A percentile compares a stretch with the other conserved stretches of the same genome.
Conservation (phyloP, 1,284 basidiomycete genomes). For the Cystobasidiaceae sp. region DNA sequence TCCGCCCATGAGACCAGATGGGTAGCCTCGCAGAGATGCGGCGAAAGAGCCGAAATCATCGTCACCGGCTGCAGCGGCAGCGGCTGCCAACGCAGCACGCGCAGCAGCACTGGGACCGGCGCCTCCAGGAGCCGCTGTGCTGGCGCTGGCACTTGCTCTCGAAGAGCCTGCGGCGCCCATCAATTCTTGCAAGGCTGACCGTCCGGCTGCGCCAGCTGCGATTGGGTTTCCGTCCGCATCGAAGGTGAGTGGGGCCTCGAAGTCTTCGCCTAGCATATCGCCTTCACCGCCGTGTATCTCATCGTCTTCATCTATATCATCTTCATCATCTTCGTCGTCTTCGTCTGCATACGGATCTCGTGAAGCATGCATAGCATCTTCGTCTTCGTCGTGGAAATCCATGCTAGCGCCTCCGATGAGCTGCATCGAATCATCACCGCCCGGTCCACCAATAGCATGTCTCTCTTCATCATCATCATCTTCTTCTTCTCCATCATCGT, state of each 20-base stretch:
- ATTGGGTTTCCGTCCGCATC: constrained; percentile 33
- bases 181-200: too few relatives aligned
- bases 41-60: constrained; percentile 29
- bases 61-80: constrained; percentile 29
- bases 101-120: too few relatives aligned
- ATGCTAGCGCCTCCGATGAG: constrained; percentile 2
- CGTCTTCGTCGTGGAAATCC: constrained; percentile 15
- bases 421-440: constrained; percentile 41
- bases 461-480: constrained; percentile 54
- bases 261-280: constrained; percentile 35
- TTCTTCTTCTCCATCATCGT: background rate
- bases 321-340: too few relatives aligned
- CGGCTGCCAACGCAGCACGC: background rate
- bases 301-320: constrained; percentile 55
- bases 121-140: too few relatives aligned
- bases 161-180: background rate
- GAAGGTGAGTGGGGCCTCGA: constrained; percentile 33
- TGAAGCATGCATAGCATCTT: too few relatives aligned
- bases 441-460: constrained; percentile 46
- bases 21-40: constrained; percentile 51
- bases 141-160: too few relatives aligned
- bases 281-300: constrained; percentile 32
- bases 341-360: too few relatives aligned
- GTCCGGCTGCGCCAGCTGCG: constrained; percentile 6
- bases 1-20: constrained; percentile 80